phyloP scores from a whole-genome alignment of 352 stramenopile genomes.

The Globisporangium lucens region DNA sequence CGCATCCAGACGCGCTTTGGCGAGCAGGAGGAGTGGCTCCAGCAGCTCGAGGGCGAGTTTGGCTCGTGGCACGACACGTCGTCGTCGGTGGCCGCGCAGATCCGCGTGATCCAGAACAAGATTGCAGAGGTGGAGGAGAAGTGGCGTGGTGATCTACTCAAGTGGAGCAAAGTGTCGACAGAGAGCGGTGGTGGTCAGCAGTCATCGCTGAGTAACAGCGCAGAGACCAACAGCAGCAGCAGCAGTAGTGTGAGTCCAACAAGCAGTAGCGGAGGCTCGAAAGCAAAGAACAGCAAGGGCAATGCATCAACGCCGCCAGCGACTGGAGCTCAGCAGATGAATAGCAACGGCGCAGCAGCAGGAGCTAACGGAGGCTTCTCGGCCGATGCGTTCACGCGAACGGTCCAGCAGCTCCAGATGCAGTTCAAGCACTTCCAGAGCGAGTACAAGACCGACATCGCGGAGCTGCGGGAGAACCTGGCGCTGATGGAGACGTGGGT shows the following conservation, averaged over 20 bases:
- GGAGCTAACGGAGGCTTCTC: background rate
- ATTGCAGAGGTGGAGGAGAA: slow-evolving; percentile 27
- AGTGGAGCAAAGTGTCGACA: slow-evolving; percentile 26
- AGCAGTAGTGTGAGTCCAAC: slow-evolving; percentile 10
- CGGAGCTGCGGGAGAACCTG: slow-evolving; percentile 35
- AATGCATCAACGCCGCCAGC: background rate
- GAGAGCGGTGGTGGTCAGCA: slow-evolving; percentile 3
- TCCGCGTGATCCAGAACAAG: slow-evolving; percentile 31
- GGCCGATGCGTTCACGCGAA: slow-evolving; percentile 16
- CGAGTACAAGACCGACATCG: slow-evolving; percentile 33
- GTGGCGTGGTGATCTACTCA: slow-evolving; percentile 23
- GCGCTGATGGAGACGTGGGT: slow-evolving; percentile 40
- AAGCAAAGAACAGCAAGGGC: slow-evolving; percentile 10
- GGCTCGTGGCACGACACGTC: slow-evolving; percentile 47
- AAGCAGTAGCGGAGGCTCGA: slow-evolving; percentile 4
- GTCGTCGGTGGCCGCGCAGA: slow-evolving; percentile 29
- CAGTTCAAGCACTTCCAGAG: slow-evolving; percentile 38
- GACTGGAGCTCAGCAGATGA: background rate
- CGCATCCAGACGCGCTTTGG: slow-evolving; percentile 53
- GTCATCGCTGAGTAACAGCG: background rate
- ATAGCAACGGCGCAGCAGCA: background rate
- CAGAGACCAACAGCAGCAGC: slow-evolving; percentile 3
- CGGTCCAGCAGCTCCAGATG: slow-evolving; percentile 31
- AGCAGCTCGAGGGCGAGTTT: slow-evolving; percentile 73
- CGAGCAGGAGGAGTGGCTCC: slow-evolving; percentile 78